Conservation (phyloP, 306 rosid species). For the Fragaria iinumae region DNA sequence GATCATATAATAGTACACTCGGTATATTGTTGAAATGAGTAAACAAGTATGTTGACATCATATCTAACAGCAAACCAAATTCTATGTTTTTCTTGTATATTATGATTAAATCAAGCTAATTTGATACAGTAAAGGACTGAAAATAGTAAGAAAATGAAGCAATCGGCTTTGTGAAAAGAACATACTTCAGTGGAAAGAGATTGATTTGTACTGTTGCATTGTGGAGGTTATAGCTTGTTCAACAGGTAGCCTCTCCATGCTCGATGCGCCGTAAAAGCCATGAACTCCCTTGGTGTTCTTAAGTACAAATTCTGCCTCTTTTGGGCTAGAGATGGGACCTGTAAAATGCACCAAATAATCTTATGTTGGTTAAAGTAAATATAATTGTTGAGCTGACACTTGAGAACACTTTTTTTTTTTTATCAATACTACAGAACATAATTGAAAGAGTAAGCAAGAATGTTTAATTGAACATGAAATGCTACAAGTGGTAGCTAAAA, state of each 20-base stretch:
- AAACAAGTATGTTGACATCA: neutral
- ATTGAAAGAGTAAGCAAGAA: neutral
- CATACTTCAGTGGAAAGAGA: slow-evolving; percentile 49
- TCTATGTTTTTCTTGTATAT: slow-evolving; percentile 2
- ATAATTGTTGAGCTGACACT: neutral
- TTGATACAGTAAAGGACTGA: neutral
- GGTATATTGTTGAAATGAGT: neutral
- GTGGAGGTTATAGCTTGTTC: slow-evolving; percentile 86
- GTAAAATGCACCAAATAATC: slow-evolving; percentile 25
- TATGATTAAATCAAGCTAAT: slow-evolving; percentile 8
- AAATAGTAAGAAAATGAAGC: slow-evolving; percentile 14
- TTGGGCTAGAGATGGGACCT: slow-evolving; percentile 95
- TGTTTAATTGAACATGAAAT: neutral
- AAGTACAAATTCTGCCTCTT: slow-evolving; percentile 75
- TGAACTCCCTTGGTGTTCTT: slow-evolving; percentile 81
- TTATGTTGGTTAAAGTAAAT: neutral
- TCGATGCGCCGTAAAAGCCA: slow-evolving; percentile 95
- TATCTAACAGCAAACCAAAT: neutral
- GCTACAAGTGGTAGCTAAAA: slow-evolving; percentile 4
- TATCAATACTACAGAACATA: neutral
- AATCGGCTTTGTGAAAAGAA: slow-evolving; percentile 19
- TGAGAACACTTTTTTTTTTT: neutral
- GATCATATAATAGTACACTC: neutral
- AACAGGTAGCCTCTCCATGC: slow-evolving; percentile 93
- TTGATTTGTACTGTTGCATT: slow-evolving; percentile 70